Conservation (phyloP, 2,329 filamentous ascomycete genomes). For the Orbilia blumenaviensis region DNA sequence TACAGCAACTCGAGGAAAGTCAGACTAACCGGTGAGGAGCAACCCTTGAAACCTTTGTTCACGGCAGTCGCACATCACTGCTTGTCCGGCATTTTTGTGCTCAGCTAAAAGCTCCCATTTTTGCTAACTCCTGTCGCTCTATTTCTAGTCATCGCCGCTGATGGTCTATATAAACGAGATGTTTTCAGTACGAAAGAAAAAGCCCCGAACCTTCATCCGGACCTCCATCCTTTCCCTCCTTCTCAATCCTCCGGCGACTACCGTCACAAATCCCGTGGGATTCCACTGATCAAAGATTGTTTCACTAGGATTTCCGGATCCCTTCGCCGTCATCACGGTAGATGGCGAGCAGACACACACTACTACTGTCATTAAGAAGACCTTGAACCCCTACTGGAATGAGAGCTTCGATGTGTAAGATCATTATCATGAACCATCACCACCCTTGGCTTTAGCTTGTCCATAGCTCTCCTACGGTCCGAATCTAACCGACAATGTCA, state of each 20-base stretch:
- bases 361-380: slow-evolving; percentile 96
- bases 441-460: not conserved
- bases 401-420: slow-evolving; percentile 95
- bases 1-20: slow-evolving; percentile 54
- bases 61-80: not conserved
- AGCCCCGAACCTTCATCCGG: slow-evolving; percentile 9
- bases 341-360: slow-evolving; percentile 98
- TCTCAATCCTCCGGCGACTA: slow-evolving; percentile 32
- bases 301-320: slow-evolving; percentile 86
- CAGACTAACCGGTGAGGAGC: slow-evolving; percentile 49
- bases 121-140: not conserved
- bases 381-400: slow-evolving; percentile 99
- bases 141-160: slow-evolving; percentile 88
- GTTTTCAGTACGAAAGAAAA: slow-evolving; percentile 81
- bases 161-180: slow-evolving; percentile 98
- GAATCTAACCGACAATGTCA: slow-evolving; percentile 25
- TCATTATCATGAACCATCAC: not conserved
- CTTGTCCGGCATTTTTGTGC: not conserved
- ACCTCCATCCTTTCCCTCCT: too few species aligned
- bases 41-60: not conserved
- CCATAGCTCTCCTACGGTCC: not conserved
- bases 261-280: slow-evolving; percentile 14
- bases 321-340: slow-evolving; percentile 95
- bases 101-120: not conserved
- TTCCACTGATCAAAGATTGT: not conserved